A percentile compares a stretch with the other conserved stretches of the same genome.
phyloP scores from a whole-genome alignment of 148 eudicot genomes.

The Rhododendron ferrugineum region DNA sequence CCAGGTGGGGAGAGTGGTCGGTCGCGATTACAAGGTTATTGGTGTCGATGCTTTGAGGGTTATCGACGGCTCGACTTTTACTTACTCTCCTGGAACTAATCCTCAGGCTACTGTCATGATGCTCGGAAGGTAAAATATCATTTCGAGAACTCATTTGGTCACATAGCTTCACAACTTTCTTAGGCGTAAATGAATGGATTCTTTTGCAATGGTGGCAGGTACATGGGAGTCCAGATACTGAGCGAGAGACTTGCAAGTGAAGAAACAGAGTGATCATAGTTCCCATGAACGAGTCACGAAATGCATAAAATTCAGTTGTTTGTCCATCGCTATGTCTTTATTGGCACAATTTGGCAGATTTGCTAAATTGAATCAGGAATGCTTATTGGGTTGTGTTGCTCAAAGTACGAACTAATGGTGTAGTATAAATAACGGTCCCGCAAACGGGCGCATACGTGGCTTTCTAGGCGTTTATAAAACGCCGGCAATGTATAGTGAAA shows the following conservation, averaged over 20 bases:
- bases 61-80: conserved; percentile 73
- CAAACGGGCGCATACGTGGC: no score
- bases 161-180: background rate
- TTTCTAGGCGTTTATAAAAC: no score
- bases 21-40: conserved; percentile 52
- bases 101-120: conserved; percentile 92
- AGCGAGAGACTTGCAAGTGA: conserved; percentile 32
- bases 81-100: conserved; percentile 72
- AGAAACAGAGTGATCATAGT: background rate
- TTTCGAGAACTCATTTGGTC: background rate
- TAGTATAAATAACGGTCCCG: background rate
- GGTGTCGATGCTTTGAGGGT: conserved; percentile 57
- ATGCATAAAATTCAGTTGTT: background rate
- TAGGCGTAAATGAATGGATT: background rate
- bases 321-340: background rate
- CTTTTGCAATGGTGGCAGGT: conserved; percentile 36
- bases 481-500: no score
- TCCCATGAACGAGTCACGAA: background rate
- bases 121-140: conserved; percentile 61
- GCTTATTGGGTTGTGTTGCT: background rate
- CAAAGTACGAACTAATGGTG: background rate
- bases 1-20: conserved; percentile 53
- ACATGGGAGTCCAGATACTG: conserved; percentile 66
- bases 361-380: background rate
- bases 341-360: background rate